A percentile compares a stretch with the other conserved stretches of the same genome.
These are phyloP conservation scores for Penicillium sp. DNA, from an alignment of 2,329 filamentous ascomycete species.

Conservation along the genomic window DNA sequence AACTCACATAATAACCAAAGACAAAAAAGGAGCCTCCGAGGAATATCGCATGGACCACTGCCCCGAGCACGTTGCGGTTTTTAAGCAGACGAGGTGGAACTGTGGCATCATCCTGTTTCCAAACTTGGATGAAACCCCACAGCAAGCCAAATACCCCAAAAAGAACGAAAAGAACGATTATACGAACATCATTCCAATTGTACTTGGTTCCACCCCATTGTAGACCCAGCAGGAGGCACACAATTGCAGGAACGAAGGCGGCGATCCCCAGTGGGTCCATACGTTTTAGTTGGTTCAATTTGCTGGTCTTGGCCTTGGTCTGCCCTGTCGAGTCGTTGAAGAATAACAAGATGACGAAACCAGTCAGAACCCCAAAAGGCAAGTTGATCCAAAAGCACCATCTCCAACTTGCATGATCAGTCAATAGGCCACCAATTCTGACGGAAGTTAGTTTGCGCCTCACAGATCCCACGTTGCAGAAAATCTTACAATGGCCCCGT, in stretches of 20 bases:
- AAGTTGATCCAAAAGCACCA: conserved; percentile 49
- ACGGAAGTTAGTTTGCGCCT: background rate
- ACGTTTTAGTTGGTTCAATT: conserved; percentile 29
- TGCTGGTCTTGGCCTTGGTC: conserved; percentile 21
- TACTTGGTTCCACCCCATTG: conserved; percentile 51
- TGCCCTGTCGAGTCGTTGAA: conserved; percentile 28
- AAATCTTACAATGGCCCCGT: conserved; percentile 40
- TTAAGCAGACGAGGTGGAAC: conserved; percentile 49
- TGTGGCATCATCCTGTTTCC: conserved; percentile 45
- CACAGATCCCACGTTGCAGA: no score
- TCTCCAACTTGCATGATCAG: conserved; percentile 44
- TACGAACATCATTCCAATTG: conserved; percentile 46
- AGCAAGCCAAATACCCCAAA: conserved; percentile 51
- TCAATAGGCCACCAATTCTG: conserved; percentile 48
- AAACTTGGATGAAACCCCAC: conserved; percentile 42
- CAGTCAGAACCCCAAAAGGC: conserved; percentile 35
- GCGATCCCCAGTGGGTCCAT: conserved; percentile 47
- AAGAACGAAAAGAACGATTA: conserved; percentile 53
- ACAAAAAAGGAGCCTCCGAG: conserved; percentile 48
- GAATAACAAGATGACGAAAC: conserved; percentile 36
- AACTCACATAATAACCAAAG: conserved; percentile 47
- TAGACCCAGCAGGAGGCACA: conserved; percentile 52
- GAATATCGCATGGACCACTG: conserved; percentile 46
- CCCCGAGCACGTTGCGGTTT: conserved; percentile 47
- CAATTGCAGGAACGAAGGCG: conserved; percentile 47